A percentile compares a stretch with the other conserved stretches of the same genome.
Conservation (phyloP, 257 asterid genomes). For the Lycium ferocissimum region DNA sequence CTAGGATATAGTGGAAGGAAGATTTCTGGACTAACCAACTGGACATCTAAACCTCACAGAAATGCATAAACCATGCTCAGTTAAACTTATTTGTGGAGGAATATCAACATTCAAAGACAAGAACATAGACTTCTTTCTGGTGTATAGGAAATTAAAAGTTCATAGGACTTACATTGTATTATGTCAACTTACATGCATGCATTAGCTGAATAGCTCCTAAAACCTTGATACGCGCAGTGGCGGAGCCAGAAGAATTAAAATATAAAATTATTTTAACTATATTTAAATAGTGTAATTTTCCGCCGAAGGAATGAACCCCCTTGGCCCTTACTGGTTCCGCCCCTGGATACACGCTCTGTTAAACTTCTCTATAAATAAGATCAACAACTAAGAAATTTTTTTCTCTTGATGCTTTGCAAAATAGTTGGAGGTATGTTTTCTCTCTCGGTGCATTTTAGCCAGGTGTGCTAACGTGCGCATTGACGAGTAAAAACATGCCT, state of each 20-base stretch:
- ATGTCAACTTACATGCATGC: background rate
- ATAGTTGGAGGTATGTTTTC: too few species aligned
- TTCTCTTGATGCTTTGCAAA: too few species aligned
- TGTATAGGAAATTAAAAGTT: background rate
- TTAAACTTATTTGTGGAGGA: slow-evolving; percentile 8
- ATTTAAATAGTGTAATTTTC: too few species aligned
- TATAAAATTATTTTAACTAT: too few species aligned
- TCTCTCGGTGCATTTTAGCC: too few species aligned
- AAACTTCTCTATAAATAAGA: background rate
- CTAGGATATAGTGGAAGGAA: background rate
- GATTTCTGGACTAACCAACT: background rate
- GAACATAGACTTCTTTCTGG: too few species aligned
- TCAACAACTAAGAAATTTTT: background rate
- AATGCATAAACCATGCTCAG: background rate
- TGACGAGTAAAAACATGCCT: too few species aligned
- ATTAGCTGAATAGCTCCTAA: background rate
- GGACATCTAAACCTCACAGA: background rate
- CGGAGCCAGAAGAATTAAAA: too few species aligned
- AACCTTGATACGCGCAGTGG: background rate
- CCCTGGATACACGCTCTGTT: background rate
- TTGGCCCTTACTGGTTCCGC: too few species aligned
- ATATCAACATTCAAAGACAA: background rate
- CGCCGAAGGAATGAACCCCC: too few species aligned
- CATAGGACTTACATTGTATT: background rate
- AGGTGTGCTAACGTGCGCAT: too few species aligned